These are phyloP conservation scores for Stagonosporopsis rhizophila DNA, from an alignment of 2,329 filamentous ascomycete genomes.

Conservation along the genomic window DNA sequence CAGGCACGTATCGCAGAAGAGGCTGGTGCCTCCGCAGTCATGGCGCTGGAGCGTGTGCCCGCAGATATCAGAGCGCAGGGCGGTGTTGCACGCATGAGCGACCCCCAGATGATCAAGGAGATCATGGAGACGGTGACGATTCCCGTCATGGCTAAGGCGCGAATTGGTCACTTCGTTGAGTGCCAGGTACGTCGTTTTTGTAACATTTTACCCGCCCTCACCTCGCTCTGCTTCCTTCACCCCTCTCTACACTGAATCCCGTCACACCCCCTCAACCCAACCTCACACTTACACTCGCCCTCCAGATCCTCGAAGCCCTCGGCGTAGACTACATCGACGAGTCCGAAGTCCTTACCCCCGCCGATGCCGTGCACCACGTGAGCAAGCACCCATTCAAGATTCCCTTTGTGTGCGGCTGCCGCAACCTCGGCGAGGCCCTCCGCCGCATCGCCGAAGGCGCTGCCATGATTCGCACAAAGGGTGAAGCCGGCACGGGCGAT, in stretches of 20 bases:
- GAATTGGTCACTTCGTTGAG: slow-evolving; percentile 97
- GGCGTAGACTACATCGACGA: slow-evolving; percentile 99
- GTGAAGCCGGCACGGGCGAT: slow-evolving; percentile 95
- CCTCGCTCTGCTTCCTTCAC: background rate
- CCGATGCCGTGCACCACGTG: slow-evolving; percentile 89
- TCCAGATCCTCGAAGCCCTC: slow-evolving; percentile 87
- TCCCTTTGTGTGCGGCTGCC: slow-evolving; percentile 96
- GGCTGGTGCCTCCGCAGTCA: slow-evolving; percentile 93
- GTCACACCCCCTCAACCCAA: background rate
- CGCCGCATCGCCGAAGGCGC: slow-evolving; percentile 90
- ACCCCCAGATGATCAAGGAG: slow-evolving; percentile 91
- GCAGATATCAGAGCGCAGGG: slow-evolving; percentile 93
- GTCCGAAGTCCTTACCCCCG: slow-evolving; percentile 94
- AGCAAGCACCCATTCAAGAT: slow-evolving; percentile 83
- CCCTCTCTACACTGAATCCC: slow-evolving; percentile 1
- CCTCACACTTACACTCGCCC: background rate
- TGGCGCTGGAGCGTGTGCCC: slow-evolving; percentile 97
- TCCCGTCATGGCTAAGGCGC: slow-evolving; percentile 98
- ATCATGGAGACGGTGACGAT: slow-evolving; percentile 96
- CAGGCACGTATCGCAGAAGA: slow-evolving; percentile 96
- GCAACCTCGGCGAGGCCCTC: slow-evolving; percentile 91
- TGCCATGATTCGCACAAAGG: slow-evolving; percentile 98
- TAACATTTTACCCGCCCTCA: background rate
- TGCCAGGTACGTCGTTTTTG: slow-evolving; percentile 68
- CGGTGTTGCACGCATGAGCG: slow-evolving; percentile 95